These are phyloP conservation scores for Fusarium praegraminearum DNA, from an alignment of 2,329 filamentous ascomycete genomes.

Conservation along the genomic window DNA sequence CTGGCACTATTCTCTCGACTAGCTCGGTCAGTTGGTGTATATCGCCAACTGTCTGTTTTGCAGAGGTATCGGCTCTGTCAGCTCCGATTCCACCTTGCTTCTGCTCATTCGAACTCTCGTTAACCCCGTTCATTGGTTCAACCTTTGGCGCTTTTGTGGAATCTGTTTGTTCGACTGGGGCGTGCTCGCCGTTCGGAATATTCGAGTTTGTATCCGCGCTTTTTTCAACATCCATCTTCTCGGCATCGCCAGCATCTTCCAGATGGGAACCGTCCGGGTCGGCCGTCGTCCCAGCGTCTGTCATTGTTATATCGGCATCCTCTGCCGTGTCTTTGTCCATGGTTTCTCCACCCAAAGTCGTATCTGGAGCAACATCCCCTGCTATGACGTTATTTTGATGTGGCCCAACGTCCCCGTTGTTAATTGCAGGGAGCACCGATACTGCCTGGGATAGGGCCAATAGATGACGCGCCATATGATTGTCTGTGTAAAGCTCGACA, in stretches of 20 bases:
- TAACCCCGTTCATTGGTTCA: constrained; percentile 17
- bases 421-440: constrained; percentile 24
- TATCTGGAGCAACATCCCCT: constrained; percentile 10
- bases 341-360: constrained; percentile 9
- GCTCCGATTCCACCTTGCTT: neutral
- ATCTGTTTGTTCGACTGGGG: constrained; percentile 1
- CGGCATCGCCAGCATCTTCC: constrained; percentile 21
- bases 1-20: constrained; percentile 21
- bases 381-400: constrained; percentile 26
- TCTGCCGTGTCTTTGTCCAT: constrained; percentile 31
- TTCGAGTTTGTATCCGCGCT: constrained; percentile 5
- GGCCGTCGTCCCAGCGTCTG: constrained; percentile 42
- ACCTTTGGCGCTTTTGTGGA: neutral
- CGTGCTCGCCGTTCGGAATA: constrained; percentile 26
- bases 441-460: constrained; percentile 47
- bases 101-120: constrained; percentile 8
- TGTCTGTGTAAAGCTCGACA: constrained; percentile 65
- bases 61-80: neutral
- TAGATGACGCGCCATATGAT: constrained; percentile 57
- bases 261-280: constrained; percentile 39
- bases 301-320: constrained; percentile 50
- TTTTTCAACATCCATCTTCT: constrained; percentile 22
- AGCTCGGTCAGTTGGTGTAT: constrained; percentile 16
- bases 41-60: constrained; percentile 11
- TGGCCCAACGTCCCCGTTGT: constrained; percentile 43